Conservation (phyloP, 2,329 filamentous ascomycete species). For the Paraconiothyrium brasiliense region DNA sequence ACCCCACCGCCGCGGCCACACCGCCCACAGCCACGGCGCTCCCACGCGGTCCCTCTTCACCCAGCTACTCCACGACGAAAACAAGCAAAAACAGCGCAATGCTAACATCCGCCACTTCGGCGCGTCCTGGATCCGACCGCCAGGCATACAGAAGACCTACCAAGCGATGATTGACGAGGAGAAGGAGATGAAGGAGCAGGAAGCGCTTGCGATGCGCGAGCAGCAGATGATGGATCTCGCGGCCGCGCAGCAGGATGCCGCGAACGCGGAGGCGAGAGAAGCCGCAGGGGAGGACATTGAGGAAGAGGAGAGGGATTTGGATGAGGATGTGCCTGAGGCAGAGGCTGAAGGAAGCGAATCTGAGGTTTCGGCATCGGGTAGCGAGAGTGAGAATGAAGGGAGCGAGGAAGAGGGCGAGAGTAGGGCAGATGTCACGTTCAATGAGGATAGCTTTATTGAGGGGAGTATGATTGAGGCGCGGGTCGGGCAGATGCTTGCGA, state of each 20-base stretch:
- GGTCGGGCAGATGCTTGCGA: slow-evolving; percentile 50
- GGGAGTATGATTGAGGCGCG: slow-evolving; percentile 53
- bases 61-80: slow-evolving; percentile 78
- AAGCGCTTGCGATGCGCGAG: slow-evolving; percentile 76
- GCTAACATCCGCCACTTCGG: slow-evolving; percentile 87
- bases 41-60: slow-evolving; percentile 71
- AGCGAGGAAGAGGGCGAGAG: slow-evolving; percentile 8
- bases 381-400: slow-evolving; percentile 50
- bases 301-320: slow-evolving; percentile 51
- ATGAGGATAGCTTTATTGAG: slow-evolving; percentile 59
- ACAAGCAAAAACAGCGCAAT: slow-evolving; percentile 77
- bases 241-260: slow-evolving; percentile 59
- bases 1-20: slow-evolving; percentile 13
- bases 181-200: slow-evolving; percentile 86
- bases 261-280: slow-evolving; percentile 51
- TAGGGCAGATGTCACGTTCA: slow-evolving; percentile 60
- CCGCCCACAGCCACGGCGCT: slow-evolving; percentile 26
- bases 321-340: slow-evolving; percentile 52
- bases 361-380: slow-evolving; percentile 55
- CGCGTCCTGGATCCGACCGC: slow-evolving; percentile 87
- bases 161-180: slow-evolving; percentile 90
- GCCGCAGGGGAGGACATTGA: slow-evolving; percentile 53
- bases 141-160: slow-evolving; percentile 86
- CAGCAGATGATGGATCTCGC: slow-evolving; percentile 77
- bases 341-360: slow-evolving; percentile 44